Conservation (phyloP, 108 stramenopile genomes). For the Aurantiochytrium sp. region DNA sequence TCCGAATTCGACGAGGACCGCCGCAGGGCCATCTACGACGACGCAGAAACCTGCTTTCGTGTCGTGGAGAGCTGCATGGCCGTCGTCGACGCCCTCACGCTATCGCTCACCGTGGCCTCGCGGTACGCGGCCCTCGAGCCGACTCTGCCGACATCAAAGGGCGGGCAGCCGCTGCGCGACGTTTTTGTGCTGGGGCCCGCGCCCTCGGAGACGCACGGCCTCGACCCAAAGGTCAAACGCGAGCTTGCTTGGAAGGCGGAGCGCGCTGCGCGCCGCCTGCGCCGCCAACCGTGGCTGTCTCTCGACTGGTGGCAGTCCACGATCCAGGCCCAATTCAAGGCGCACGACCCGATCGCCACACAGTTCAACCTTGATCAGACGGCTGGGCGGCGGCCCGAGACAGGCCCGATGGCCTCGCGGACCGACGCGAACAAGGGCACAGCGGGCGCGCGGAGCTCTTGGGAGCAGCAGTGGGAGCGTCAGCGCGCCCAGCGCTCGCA, state of each 20-base stretch:
- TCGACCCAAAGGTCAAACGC: not conserved
- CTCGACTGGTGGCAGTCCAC: not conserved
- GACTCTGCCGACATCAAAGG: not conserved
- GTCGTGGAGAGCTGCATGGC: constrained; percentile 5
- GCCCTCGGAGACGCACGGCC: not conserved
- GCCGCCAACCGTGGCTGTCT: not conserved
- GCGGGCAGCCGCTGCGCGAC: not conserved
- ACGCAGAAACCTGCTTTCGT: not conserved
- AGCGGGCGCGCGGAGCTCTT: not conserved
- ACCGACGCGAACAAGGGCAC: not conserved
- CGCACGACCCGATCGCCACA: not conserved
- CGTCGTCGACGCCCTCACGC: not conserved
- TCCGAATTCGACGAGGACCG: not conserved
- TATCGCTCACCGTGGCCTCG: not conserved
- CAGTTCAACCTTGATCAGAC: not conserved
- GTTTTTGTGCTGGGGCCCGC: constrained; percentile 8
- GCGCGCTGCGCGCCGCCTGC: not conserved
- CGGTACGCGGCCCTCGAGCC: not conserved
- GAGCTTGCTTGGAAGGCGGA: constrained; percentile 19
- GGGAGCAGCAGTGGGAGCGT: constrained; percentile 7
- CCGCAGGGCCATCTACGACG: not conserved
- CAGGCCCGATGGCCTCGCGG: not conserved
- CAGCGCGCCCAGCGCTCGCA: not conserved
- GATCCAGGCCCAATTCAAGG: not conserved
- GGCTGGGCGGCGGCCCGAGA: not conserved